phyloP scores from a whole-genome alignment of 768 basidiomycete genomes.

The Trametes maxima region DNA sequence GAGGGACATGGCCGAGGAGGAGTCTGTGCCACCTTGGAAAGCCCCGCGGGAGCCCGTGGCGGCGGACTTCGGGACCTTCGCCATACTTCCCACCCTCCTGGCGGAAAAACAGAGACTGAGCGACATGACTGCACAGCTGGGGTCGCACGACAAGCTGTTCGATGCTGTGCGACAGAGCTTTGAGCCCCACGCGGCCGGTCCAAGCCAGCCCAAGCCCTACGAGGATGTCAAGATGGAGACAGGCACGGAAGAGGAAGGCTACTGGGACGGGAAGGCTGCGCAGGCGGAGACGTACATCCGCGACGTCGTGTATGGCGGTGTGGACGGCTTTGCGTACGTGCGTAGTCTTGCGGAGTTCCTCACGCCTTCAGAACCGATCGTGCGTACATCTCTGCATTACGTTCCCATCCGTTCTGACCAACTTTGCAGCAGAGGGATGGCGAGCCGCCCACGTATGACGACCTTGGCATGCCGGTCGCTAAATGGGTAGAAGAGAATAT shows the following conservation, averaged over 20 bases:
- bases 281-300: constrained; percentile 66
- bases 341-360: constrained; percentile 78
- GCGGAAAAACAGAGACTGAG: constrained; percentile 25
- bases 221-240: constrained; percentile 24
- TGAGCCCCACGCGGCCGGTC: constrained; percentile 14
- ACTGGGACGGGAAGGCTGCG: constrained; percentile 54
- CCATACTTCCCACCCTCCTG: constrained; percentile 49
- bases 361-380: constrained; percentile 30
- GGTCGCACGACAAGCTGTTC: constrained; percentile 35
- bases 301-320: constrained; percentile 80
- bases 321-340: constrained; percentile 75
- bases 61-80: constrained; percentile 65
- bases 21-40: constrained; percentile 46
- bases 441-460: constrained; percentile 19
- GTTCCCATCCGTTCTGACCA: neutral
- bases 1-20: constrained; percentile 56
- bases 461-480: constrained; percentile 39
- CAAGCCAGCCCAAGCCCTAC: neutral
- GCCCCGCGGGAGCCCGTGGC: constrained; percentile 54
- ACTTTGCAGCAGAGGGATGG: constrained; percentile 13
- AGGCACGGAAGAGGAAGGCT: constrained; percentile 32
- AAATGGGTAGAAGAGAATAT: constrained; percentile 45
- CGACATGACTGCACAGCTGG: constrained; percentile 25
- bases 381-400: constrained; percentile 9
- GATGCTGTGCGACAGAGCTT: constrained; percentile 26